phyloP scores from a whole-genome alignment of 768 basidiomycete species.

The Boletus eberwhitei region DNA sequence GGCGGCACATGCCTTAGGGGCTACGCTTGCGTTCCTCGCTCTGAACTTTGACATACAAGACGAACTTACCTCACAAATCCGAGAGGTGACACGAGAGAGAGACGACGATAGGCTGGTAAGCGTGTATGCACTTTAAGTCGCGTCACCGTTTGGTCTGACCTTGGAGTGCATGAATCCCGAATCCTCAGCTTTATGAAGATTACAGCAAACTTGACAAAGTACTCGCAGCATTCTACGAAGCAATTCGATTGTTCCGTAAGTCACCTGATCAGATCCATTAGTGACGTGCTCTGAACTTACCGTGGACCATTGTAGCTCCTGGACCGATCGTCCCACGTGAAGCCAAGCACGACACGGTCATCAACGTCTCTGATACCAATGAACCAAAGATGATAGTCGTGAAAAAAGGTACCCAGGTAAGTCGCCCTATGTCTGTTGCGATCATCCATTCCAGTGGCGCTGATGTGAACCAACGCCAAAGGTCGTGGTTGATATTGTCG shows the following conservation, averaged over 20 bases:
- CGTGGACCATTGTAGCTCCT: constrained; percentile 18
- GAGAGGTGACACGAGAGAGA: constrained; percentile 20
- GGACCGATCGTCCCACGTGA: constrained; percentile 27
- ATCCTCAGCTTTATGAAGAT: constrained; percentile 22
- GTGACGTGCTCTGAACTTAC: neutral
- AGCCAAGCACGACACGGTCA: constrained; percentile 22
- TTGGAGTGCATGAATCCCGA: too few relatives aligned
- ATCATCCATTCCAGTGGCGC: neutral
- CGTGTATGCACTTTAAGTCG: neutral
- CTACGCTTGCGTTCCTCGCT: constrained; percentile 31
- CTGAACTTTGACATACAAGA: constrained; percentile 30
- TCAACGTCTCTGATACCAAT: constrained; percentile 15
- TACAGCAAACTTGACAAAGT: constrained; percentile 28
- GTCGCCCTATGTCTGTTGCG: neutral
- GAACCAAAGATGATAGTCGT: constrained; percentile 10
- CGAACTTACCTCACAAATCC: constrained; percentile 28
- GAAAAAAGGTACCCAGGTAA: constrained; percentile 21
- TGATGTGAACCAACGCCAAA: neutral
- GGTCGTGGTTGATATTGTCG: constrained; percentile 28
- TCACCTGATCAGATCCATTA: neutral
- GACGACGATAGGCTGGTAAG: constrained; percentile 17
- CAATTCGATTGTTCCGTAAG: constrained; percentile 30
- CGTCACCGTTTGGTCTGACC: neutral
- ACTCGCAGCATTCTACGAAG: constrained; percentile 27
- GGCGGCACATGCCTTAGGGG: constrained; percentile 30